A percentile compares a stretch with the other conserved stretches of the same genome.
Conservation (phyloP, 176 grass and related monocot genomes). For the Triticum urartu region DNA sequence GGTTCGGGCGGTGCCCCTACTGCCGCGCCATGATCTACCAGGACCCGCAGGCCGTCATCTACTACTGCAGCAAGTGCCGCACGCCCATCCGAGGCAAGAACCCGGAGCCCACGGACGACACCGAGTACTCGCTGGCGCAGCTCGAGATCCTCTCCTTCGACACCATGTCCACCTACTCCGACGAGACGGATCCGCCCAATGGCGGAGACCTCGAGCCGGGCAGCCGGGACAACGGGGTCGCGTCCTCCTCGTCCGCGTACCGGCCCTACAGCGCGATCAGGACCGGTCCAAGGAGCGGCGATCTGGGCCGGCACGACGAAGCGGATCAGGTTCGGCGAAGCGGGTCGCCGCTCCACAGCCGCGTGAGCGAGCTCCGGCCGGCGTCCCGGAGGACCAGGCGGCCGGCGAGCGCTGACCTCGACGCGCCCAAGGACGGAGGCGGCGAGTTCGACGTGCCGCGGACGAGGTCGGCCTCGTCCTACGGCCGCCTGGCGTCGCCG, state of each 20-base stretch:
- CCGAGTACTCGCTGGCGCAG: conserved; percentile 47
- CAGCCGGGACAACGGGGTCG: background rate
- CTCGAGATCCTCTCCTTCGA: conserved; percentile 58
- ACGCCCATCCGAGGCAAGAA: conserved; percentile 56
- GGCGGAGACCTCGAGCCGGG: background rate
- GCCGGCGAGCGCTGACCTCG: conserved; percentile 12
- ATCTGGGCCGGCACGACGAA: background rate
- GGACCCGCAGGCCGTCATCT: conserved; percentile 54
- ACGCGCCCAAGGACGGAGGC: background rate
- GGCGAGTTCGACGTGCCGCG: conserved; percentile 29
- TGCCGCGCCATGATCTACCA: conserved; percentile 72
- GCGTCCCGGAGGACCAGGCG: conserved; percentile 43
- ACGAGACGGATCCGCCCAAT: conserved; percentile 21
- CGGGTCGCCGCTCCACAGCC: conserved; percentile 16
- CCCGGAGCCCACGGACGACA: conserved; percentile 43
- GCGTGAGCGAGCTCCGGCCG: conserved; percentile 42
- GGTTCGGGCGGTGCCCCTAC: conserved; percentile 61
- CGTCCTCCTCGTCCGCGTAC: conserved; percentile 26
- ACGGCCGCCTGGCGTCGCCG: conserved; percentile 27
- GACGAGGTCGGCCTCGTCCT: background rate
- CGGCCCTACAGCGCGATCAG: conserved; percentile 11
- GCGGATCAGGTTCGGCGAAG: background rate
- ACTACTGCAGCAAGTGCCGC: conserved; percentile 60
- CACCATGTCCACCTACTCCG: conserved; percentile 47
- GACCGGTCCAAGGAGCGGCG: conserved; percentile 5